These are phyloP conservation scores for Trypethelium eluteriae DNA, from an alignment of 495 filamentous ascomycete genomes.

Conservation along the genomic window DNA sequence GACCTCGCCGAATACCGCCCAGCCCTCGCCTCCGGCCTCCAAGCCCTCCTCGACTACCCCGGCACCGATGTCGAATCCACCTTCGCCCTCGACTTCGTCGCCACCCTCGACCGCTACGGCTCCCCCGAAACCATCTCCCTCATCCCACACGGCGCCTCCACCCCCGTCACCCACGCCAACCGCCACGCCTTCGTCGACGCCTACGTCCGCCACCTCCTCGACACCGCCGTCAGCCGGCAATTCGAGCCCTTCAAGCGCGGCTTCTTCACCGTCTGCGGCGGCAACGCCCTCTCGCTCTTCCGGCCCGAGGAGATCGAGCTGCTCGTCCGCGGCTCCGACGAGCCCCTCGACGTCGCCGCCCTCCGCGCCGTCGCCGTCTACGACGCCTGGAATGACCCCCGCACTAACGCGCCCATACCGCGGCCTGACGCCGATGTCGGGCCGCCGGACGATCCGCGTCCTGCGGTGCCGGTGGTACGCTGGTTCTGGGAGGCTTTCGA, in stretches of 20 bases:
- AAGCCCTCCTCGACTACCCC: conserved; percentile 70
- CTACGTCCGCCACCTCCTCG: conserved; percentile 75
- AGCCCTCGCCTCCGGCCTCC: conserved; percentile 65
- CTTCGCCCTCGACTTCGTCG: conserved; percentile 78
- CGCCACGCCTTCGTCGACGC: conserved; percentile 81
- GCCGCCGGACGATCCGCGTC: background rate
- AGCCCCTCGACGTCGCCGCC: conserved; percentile 67
- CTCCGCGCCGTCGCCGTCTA: conserved; percentile 73
- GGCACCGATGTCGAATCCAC: conserved; percentile 68
- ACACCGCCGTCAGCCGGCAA: conserved; percentile 69
- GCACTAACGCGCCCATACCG: conserved; percentile 25
- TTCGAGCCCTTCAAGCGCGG: conserved; percentile 95
- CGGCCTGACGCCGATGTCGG: conserved; percentile 37
- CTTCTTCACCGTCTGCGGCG: conserved; percentile 87
- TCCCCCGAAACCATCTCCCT: conserved; percentile 58
- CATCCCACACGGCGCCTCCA: conserved; percentile 64
- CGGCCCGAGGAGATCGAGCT: conserved; percentile 93
- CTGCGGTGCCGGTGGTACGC: conserved; percentile 53
- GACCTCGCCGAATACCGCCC: conserved; percentile 84
- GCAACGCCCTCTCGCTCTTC: conserved; percentile 83
- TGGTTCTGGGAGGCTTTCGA: conserved; percentile 92
- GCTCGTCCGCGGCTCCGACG: conserved; percentile 80
- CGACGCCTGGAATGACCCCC: conserved; percentile 59
- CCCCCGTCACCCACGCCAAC: conserved; percentile 76
- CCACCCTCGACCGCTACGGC: conserved; percentile 72